phyloP scores from a whole-genome alignment of 108 stramenopile genomes.

The Stephanodiscus minutulus region DNA sequence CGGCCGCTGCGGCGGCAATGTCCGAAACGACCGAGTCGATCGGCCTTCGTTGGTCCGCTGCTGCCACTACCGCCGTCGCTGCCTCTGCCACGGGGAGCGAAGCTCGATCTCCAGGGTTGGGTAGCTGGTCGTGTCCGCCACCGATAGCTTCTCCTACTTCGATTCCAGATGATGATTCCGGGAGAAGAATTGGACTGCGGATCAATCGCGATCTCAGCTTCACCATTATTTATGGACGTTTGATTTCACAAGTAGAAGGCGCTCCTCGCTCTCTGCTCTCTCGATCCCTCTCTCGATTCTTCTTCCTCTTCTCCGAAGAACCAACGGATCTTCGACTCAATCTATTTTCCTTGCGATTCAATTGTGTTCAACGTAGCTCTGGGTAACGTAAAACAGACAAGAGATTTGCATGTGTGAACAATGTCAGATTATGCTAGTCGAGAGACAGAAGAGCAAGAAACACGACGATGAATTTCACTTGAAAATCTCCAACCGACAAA shows the following conservation, averaged over 20 bases:
- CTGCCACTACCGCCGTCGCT: no score
- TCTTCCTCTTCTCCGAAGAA: no score
- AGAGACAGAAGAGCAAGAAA: no score
- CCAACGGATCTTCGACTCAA: no score
- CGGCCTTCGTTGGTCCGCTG: background rate
- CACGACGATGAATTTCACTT: no score
- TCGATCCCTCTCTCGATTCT: background rate
- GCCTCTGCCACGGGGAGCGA: no score
- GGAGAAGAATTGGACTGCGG: background rate
- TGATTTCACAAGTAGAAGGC: background rate
- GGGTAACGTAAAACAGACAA: no score
- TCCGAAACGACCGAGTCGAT: background rate
- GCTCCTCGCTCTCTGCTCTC: background rate
- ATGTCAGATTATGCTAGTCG: no score
- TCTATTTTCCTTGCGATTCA: no score
- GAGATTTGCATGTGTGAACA: no score
- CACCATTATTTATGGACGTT: conserved; percentile 6
- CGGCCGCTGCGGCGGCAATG: background rate
- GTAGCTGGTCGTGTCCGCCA: background rate
- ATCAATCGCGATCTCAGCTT: conserved; percentile 9
- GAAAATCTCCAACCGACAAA: no score
- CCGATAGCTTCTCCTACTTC: background rate
- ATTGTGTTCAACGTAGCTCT: no score
- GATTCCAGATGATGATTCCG: background rate
- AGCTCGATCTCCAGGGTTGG: background rate